Evolutionary conservation across 495 filamentous ascomycete genomes (phyloP).

Genomic region (Tuber brumale): DNA sequence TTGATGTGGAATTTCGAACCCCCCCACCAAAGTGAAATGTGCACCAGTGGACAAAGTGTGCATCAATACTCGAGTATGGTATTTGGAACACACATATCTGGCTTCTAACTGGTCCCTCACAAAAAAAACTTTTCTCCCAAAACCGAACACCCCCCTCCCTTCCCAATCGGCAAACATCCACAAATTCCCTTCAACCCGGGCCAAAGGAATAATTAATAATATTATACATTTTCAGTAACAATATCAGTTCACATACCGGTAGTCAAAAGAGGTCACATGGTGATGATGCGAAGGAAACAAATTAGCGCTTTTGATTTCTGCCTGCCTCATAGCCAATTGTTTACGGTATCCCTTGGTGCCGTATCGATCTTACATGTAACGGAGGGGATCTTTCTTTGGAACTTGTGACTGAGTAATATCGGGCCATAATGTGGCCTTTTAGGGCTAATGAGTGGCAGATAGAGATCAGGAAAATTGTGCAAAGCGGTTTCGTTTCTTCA

Average conservation of each 20-base stretch:
- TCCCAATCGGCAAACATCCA: neutral
- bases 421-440: neutral
- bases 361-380: neutral
- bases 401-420: neutral
- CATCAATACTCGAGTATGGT: slow-evolving; percentile 14
- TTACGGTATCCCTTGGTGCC: neutral
- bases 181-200: neutral
- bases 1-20: neutral
- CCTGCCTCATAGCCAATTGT: neutral
- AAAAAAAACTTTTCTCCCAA: neutral
- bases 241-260: neutral
- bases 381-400: neutral
- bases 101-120: neutral
- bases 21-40: slow-evolving; percentile 8
- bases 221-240: neutral
- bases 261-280: neutral
- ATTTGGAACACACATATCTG: neutral
- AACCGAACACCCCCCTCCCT: neutral
- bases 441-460: neutral
- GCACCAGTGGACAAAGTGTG: slow-evolving; percentile 9
- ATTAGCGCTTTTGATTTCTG: neutral
- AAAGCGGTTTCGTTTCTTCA: neutral
- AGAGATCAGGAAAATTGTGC: neutral
- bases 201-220: neutral
- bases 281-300: neutral